Base-by-base conservation (phyloP, 495 filamentous ascomycete species). In the Hyaloscypha hepaticicola region DNA sequence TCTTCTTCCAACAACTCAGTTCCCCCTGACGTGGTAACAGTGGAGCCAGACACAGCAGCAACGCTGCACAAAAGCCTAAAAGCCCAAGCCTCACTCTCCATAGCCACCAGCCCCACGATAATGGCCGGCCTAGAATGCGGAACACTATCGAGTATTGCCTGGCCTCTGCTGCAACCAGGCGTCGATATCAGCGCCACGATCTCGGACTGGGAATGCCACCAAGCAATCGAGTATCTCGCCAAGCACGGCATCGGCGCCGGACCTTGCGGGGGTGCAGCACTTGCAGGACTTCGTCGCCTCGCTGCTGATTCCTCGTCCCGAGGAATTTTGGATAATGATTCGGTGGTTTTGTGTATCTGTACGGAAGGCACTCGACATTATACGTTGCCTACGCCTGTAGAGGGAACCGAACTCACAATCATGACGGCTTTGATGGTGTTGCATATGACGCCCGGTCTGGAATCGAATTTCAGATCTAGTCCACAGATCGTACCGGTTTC, bases 121-220 rank as follows among this genome's bases (percentile, higher is more conserved):
- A 87, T 87, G 83, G 76, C 79, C 58, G 86, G 87, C 3, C 81
- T 88, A 80, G 79, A 83, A 60, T 88, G 86, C 68, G 86, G 85
- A 0, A 89, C 84, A 2, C 76, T 87, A 2, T 87, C 85, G 0
- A 70, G 69, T 9, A 80, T 75, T 29, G 84, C 84, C 5, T 89
- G 87, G 87, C 76, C 80, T 0, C 63, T 81, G 9, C 65, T 89
- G 26, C 67, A 77, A 22, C 69, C 76, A 14, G 77, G 81, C 22
- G 77, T 86, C 8, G 84, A 86, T 76, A 81, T 78, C 2, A 79
- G 77, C 55, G 70, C 86, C 5, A 80, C 79, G 0, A 77, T 89
- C 0, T 79, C 79, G 0, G 85, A 85, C 55, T 60, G 71, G 31
- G 83, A 87, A 58, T 77, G 73, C 28, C 81, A 87, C 61, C 16